A percentile compares a stretch with the other conserved stretches of the same genome.
Evolutionary conservation across 2,329 filamentous ascomycete genomes (phyloP).

Genomic region (Phyllachora maydis): DNA sequence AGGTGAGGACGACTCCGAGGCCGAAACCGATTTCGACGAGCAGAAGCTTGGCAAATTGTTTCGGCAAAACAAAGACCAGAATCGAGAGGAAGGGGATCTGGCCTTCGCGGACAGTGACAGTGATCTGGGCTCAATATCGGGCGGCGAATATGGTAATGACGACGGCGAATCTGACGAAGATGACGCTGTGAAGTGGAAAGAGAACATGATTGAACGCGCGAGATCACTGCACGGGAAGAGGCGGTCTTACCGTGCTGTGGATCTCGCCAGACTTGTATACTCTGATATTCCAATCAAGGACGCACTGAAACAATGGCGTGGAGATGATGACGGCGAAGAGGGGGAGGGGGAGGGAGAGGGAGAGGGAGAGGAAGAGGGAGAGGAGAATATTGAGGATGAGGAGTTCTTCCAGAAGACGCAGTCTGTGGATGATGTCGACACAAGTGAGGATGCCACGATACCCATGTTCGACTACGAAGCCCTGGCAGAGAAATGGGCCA

Average conservation of each 20-base stretch:
- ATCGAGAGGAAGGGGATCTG: slow-evolving; percentile 44
- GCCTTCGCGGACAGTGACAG: slow-evolving; percentile 95
- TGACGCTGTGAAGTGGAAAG: slow-evolving; percentile 68
- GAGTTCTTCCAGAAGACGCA: slow-evolving; percentile 47
- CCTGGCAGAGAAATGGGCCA: slow-evolving; percentile 69
- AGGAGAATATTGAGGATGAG: slow-evolving; percentile 37
- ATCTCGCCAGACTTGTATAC: slow-evolving; percentile 79
- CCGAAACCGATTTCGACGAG: slow-evolving; percentile 35
- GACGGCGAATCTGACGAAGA: slow-evolving; percentile 31
- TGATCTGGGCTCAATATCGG: slow-evolving; percentile 74
- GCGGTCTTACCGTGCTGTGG: slow-evolving; percentile 55
- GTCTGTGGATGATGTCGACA: slow-evolving; percentile 44
- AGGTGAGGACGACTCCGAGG: slow-evolving; percentile 29
- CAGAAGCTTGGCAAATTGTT: slow-evolving; percentile 41
- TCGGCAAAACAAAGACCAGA: slow-evolving; percentile 25
- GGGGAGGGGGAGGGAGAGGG: no score
- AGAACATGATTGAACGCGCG: slow-evolving; percentile 61
- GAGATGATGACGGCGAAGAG: no score
- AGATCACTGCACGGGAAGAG: slow-evolving; percentile 47
- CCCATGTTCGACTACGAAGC: slow-evolving; percentile 63
- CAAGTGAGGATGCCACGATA: slow-evolving; percentile 58
- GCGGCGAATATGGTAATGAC: slow-evolving; percentile 33
- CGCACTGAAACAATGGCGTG: slow-evolving; percentile 63
- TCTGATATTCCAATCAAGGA: slow-evolving; percentile 57
- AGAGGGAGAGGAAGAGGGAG: slow-evolving; percentile 30